Conservation (phyloP, 495 filamentous ascomycete genomes). For the Aspergillus haitiensis region DNA sequence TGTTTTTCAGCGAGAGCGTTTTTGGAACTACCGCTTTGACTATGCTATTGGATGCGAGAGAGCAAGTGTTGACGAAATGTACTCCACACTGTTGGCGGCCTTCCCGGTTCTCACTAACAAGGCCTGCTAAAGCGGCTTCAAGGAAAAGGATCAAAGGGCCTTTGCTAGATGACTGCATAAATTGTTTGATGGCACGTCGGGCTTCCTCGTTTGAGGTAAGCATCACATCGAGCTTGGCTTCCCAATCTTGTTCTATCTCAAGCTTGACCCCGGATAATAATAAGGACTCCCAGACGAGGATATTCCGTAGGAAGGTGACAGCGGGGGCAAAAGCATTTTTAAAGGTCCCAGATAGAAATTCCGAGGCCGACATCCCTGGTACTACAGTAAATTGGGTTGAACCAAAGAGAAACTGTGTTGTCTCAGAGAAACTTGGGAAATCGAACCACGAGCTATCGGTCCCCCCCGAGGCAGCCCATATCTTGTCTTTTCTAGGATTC, state of each 20-base stretch:
- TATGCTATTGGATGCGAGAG: constrained; percentile 56
- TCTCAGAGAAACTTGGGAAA: constrained; percentile 48
- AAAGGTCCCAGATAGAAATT: constrained; percentile 35
- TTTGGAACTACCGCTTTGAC: constrained; percentile 51
- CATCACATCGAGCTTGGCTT: constrained; percentile 68
- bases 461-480: constrained; percentile 21
- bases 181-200: constrained; percentile 56
- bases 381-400: constrained; percentile 25
- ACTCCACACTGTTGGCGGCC: constrained; percentile 56
- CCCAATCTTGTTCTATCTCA: constrained; percentile 80
- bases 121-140: constrained; percentile 57
- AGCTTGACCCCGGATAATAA: constrained; percentile 47
- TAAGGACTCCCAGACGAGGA: constrained; percentile 73
- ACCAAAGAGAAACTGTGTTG: constrained; percentile 36
- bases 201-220: constrained; percentile 63
- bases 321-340: constrained; percentile 56
- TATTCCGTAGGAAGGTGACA: constrained; percentile 67
- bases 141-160: constrained; percentile 47
- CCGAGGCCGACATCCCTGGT: constrained; percentile 23
- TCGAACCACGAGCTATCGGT: constrained; percentile 35
- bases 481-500: constrained; percentile 49
- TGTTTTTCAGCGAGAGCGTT: constrained; percentile 51
- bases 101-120: constrained; percentile 49
- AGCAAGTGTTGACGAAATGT: constrained; percentile 66
- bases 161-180: constrained; percentile 39